These are phyloP conservation scores for Starmerella tilneyi DNA, from an alignment of 805 yeast genomes.

Conservation along the genomic window DNA sequence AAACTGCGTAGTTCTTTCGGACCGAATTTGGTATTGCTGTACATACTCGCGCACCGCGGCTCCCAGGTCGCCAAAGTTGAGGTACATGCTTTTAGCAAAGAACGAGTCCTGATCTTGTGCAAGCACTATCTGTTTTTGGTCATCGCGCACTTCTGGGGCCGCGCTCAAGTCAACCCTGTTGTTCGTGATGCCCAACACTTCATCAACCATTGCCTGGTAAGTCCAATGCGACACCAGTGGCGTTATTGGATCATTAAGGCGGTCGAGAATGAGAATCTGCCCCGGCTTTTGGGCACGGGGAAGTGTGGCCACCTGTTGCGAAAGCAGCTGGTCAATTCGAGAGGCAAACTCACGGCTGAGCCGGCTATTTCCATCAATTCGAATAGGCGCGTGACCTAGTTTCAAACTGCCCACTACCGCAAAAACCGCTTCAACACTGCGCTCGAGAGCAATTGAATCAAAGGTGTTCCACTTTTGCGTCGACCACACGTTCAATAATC, in stretches of 20 bases:
- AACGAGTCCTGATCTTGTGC: constrained; percentile 65
- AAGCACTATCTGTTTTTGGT: constrained; percentile 52
- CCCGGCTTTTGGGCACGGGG: constrained; percentile 10
- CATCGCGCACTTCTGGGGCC: constrained; percentile 48
- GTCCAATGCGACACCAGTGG: constrained; percentile 95
- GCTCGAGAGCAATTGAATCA: constrained; percentile 39
- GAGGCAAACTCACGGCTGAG: constrained; percentile 55
- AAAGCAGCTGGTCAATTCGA: constrained; percentile 53
- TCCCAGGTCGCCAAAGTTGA: constrained; percentile 91
- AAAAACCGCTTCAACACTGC: constrained; percentile 37
- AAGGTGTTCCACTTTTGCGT: constrained; percentile 34
- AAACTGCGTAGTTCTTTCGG: constrained; percentile 62
- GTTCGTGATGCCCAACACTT: constrained; percentile 68
- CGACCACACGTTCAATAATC: constrained; percentile 23
- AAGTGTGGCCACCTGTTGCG: constrained; percentile 54
- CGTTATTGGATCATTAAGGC: constrained; percentile 85
- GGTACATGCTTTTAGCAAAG: constrained; percentile 67
- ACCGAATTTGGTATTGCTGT: constrained; percentile 64
- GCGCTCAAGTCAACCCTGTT: constrained; percentile 63
- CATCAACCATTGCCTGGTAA: constrained; percentile 95
- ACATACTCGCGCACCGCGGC: constrained; percentile 79
- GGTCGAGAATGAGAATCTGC: constrained; percentile 61
- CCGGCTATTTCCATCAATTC: constrained; percentile 61
- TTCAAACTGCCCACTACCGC: constrained; percentile 63
- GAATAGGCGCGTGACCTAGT: constrained; percentile 57